Percentiles rank a stretch among this genome's conserved stretches.
phyloP scores from a whole-genome alignment of 768 basidiomycete species.

The Pulveroboletus sp. region DNA sequence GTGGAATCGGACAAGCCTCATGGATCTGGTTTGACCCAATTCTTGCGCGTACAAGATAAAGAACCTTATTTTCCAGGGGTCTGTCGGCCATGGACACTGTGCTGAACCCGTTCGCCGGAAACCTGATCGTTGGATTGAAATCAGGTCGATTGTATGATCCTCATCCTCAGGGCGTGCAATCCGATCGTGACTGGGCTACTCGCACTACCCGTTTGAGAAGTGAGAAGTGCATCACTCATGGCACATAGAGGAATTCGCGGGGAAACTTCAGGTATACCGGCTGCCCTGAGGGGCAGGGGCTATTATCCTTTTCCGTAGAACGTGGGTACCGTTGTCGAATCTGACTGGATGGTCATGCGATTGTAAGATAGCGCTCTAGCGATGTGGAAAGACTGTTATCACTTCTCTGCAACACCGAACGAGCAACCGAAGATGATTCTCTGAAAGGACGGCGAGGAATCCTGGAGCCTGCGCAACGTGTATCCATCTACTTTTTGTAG shows the following conservation, averaged over 20 bases:
- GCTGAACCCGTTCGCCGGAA: no score
- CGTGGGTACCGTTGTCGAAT: constrained; percentile 27
- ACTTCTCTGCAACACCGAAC: constrained; percentile 36
- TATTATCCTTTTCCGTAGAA: constrained; percentile 13
- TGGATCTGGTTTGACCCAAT: constrained; percentile 26
- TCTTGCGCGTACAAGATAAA: constrained; percentile 23
- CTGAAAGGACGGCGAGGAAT: constrained; percentile 12
- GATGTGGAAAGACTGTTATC: constrained; percentile 34
- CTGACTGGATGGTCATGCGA: constrained; percentile 27
- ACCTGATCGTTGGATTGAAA: constrained; percentile 30
- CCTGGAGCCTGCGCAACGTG: constrained; percentile 10
- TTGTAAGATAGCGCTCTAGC: constrained; percentile 1
- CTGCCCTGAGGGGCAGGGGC: background rate
- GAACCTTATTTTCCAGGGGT: no score
- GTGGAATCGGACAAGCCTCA: constrained; percentile 11
- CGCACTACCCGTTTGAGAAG: constrained; percentile 29
- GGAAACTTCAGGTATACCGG: constrained; percentile 29
- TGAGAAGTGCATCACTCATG: constrained; percentile 17
- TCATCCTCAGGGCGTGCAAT: background rate
- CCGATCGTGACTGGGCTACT: constrained; percentile 48
- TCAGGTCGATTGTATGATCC: constrained; percentile 33
- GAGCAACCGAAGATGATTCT: constrained; percentile 41
- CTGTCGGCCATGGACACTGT: no score
- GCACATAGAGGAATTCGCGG: constrained; percentile 30
- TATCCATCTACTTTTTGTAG: constrained; percentile 1